Percentiles rank a stretch among this genome's conserved stretches.
Evolutionary conservation across 1,139 yeast genomes (phyloP).

Genomic region (Zygosaccharomyces sapae): DNA sequence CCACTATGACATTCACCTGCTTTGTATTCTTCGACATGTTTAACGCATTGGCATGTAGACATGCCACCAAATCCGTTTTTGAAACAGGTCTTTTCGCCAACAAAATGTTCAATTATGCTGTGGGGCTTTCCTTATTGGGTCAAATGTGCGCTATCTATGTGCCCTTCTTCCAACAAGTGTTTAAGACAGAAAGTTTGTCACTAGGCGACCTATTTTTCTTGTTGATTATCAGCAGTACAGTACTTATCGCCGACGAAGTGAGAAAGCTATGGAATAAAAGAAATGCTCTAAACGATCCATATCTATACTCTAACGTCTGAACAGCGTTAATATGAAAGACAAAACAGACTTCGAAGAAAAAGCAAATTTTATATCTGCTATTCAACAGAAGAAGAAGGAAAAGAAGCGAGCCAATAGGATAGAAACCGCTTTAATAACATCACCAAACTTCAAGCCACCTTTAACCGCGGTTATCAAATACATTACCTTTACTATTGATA

Average conservation of each 20-base stretch:
- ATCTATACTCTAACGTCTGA: slow-evolving; percentile 27
- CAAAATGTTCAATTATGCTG: slow-evolving; percentile 87
- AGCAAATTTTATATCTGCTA: not conserved
- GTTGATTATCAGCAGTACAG: slow-evolving; percentile 63
- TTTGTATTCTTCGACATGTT: slow-evolving; percentile 95
- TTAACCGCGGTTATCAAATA: not conserved
- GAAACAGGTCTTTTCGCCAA: slow-evolving; percentile 68
- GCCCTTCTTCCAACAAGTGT: slow-evolving; percentile 82
- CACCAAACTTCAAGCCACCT: not conserved
- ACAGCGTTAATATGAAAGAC: not conserved
- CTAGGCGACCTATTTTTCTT: slow-evolving; percentile 64
- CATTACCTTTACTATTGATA: not conserved
- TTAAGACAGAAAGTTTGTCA: slow-evolving; percentile 85
- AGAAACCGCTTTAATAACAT: not conserved
- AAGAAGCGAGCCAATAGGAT: not conserved
- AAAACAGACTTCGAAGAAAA: not conserved
- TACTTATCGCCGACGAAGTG: slow-evolving; percentile 76
- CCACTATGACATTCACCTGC: slow-evolving; percentile 96
- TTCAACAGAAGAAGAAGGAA: not conserved
- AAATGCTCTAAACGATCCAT: slow-evolving; percentile 8
- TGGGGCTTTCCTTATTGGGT: slow-evolving; percentile 76
- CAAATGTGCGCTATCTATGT: slow-evolving; percentile 87
- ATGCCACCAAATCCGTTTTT: slow-evolving; percentile 72
- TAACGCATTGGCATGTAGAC: slow-evolving; percentile 88
- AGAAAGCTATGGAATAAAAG: slow-evolving; percentile 47